These are phyloP conservation scores for Pisolithus thermaeus DNA, from an alignment of 1,284 basidiomycete species.

Conservation along the genomic window DNA sequence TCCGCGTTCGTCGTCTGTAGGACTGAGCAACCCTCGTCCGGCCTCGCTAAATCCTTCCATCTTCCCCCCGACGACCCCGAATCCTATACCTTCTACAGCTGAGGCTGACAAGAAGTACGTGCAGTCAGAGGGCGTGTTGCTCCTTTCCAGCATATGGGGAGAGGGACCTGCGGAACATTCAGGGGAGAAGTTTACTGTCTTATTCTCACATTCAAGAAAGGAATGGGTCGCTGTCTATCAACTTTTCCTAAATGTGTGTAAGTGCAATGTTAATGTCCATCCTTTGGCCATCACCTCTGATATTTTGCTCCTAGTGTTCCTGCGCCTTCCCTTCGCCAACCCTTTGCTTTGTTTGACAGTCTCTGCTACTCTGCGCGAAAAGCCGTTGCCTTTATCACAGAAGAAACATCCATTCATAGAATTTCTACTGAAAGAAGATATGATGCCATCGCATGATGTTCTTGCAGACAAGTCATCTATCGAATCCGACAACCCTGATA, in stretches of 20 bases:
- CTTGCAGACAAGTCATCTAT: constrained; percentile 16
- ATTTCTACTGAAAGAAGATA: constrained; percentile 34
- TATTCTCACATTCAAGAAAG: constrained; percentile 53
- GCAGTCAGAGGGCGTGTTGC: constrained; percentile 66
- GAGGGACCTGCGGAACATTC: constrained; percentile 35
- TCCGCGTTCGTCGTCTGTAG: constrained; percentile 40
- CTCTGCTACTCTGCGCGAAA: constrained; percentile 74
- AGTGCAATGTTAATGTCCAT: constrained; percentile 27
- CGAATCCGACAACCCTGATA: constrained; percentile 9
- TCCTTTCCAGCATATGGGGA: constrained; percentile 71
- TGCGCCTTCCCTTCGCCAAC: constrained; percentile 63
- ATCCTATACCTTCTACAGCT: constrained; percentile 64
- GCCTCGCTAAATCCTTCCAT: constrained; percentile 49
- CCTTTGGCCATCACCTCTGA: constrained; percentile 1
- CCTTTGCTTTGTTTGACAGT: constrained; percentile 78
- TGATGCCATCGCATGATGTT: constrained; percentile 12
- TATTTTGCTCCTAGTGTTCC: constrained; percentile 47
- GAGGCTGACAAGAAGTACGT: constrained; percentile 70
- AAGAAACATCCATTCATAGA: constrained; percentile 47
- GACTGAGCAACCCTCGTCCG: constrained; percentile 30
- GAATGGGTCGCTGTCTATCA: constrained; percentile 75
- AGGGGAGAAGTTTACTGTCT: constrained; percentile 53
- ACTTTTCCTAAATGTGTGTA: constrained; percentile 70
- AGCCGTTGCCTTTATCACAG: constrained; percentile 48
- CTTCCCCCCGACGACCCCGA: constrained; percentile 70